phyloP scores from a whole-genome alignment of 805 yeast genomes.

The Sugiyamaella mastotermitis region DNA sequence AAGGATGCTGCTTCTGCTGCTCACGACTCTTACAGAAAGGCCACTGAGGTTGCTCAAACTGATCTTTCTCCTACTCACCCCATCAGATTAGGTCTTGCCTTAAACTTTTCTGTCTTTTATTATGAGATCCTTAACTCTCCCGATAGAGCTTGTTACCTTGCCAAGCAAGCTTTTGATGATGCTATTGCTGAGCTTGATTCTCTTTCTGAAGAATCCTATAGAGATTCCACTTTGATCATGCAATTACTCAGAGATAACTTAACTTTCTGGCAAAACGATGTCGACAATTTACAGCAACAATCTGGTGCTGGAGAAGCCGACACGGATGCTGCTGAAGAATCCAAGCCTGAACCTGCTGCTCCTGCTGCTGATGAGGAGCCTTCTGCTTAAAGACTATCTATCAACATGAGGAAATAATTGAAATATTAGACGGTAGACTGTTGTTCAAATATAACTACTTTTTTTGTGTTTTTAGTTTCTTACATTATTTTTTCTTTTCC shows the following conservation, averaged over 20 bases:
- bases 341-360: slow-evolving; percentile 12
- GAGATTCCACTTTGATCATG: slow-evolving; percentile 97
- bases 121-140: slow-evolving; percentile 97
- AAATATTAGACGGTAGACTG: too few relatives aligned
- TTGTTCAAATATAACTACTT: too few relatives aligned
- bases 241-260: slow-evolving; percentile 96
- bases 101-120: slow-evolving; percentile 96
- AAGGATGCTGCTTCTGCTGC: slow-evolving; percentile 92
- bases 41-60: slow-evolving; percentile 96
- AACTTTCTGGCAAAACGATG: slow-evolving; percentile 91
- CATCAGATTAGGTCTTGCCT: slow-evolving; percentile 95
- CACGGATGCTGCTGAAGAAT: slow-evolving; percentile 16
- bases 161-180: slow-evolving; percentile 98
- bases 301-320: slow-evolving; percentile 14
- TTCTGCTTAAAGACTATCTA: background rate
- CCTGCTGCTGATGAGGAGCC: slow-evolving; percentile 8
- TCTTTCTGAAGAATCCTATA: slow-evolving; percentile 94
- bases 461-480: too few relatives aligned
- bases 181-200: slow-evolving; percentile 99
- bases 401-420: too few relatives aligned
- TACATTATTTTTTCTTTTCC: too few relatives aligned
- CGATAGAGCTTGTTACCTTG: slow-evolving; percentile 97
- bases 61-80: slow-evolving; percentile 99
- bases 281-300: slow-evolving; percentile 20
- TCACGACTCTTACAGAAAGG: slow-evolving; percentile 91